phyloP scores from a whole-genome alignment of 202 grass and related monocot genomes.

The Alloteropsis angusta region DNA sequence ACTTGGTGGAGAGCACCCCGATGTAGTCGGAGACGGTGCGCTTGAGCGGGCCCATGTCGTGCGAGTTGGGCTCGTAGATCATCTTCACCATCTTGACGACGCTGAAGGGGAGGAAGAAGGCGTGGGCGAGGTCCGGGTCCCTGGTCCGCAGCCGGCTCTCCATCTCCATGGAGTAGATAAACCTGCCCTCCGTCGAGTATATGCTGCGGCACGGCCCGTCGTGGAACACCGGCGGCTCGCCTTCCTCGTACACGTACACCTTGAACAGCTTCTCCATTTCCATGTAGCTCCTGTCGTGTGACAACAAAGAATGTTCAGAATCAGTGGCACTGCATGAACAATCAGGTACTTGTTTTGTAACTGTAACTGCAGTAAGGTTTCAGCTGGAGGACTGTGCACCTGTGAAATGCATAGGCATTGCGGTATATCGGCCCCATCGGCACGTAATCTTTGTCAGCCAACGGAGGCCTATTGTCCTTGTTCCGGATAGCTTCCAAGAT shows the following conservation, averaged over 20 bases:
- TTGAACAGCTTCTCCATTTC: constrained; percentile 85
- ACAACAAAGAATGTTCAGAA: not conserved
- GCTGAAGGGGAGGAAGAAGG: constrained; percentile 71
- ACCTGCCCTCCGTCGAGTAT: constrained; percentile 70
- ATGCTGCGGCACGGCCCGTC: constrained; percentile 76
- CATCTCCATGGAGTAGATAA: constrained; percentile 63
- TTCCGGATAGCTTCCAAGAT: constrained; percentile 37
- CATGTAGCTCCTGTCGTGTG: constrained; percentile 42
- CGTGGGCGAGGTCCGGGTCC: constrained; percentile 45
- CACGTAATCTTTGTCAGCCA: constrained; percentile 47
- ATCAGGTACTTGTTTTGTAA: not conserved
- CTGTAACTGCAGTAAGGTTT: not conserved
- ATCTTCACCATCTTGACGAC: constrained; percentile 70
- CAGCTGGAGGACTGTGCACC: constrained; percentile 15
- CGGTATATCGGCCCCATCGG: constrained; percentile 55
- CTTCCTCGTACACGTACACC: constrained; percentile 73
- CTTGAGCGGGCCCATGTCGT: constrained; percentile 44
- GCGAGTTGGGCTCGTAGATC: constrained; percentile 44
- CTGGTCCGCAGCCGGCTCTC: constrained; percentile 33
- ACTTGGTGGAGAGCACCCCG: constrained; percentile 32
- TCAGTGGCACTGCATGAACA: not conserved
- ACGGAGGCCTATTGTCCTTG: not conserved
- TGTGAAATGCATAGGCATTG: constrained; percentile 66
- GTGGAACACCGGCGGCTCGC: constrained; percentile 78
- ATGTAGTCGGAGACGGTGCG: constrained; percentile 57